These are phyloP conservation scores for Syzygium syzygioides DNA, from an alignment of 441 rosid species.

Conservation along the genomic window DNA sequence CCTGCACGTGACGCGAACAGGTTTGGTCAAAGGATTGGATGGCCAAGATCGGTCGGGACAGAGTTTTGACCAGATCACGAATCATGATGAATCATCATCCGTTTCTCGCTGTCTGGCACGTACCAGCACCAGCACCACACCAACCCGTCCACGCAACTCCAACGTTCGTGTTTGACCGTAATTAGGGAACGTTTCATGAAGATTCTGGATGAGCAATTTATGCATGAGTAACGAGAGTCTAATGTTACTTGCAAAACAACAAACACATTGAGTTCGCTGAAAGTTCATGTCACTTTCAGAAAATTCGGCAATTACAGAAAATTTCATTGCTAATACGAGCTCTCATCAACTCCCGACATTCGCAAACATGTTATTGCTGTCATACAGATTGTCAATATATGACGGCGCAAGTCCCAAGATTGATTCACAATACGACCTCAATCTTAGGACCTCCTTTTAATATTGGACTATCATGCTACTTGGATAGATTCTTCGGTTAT, in stretches of 20 bases:
- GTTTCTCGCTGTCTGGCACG: neutral
- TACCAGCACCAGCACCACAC: neutral
- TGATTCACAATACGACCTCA: neutral
- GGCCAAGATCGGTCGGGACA: neutral
- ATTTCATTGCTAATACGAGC: neutral
- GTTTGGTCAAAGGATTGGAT: neutral
- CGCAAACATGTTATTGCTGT: neutral
- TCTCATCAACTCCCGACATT: neutral
- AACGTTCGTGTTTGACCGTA: neutral
- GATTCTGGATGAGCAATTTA: neutral
- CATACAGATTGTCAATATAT: no score
- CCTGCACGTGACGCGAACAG: neutral
- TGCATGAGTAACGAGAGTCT: neutral
- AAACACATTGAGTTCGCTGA: neutral
- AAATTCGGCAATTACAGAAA: neutral
- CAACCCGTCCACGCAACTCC: neutral
- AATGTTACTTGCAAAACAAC: no score
- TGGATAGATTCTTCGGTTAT: neutral
- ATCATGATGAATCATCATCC: neutral
- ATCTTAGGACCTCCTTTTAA: neutral
- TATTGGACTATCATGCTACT: neutral
- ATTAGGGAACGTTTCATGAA: neutral
- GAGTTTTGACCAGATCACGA: neutral
- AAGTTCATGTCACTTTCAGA: no score
- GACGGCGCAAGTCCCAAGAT: fast-evolving